Conservation (phyloP, 208 protist species). For the Acanthamoeba healyi region DNA sequence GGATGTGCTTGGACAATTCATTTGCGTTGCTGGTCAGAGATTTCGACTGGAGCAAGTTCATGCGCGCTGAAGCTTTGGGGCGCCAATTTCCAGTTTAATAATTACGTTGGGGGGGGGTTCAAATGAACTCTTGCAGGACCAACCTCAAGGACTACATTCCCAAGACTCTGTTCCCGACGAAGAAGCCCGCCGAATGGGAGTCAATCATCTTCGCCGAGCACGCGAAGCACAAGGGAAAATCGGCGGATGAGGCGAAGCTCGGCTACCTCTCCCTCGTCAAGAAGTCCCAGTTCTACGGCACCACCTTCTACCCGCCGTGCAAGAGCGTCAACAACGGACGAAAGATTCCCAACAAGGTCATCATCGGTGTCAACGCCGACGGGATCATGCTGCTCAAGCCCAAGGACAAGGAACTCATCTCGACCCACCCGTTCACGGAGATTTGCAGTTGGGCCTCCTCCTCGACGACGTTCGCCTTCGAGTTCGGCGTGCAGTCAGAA, state of each 20-base stretch:
- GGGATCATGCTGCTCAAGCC: conserved; percentile 76
- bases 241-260: conserved; percentile 68
- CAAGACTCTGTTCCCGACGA: conserved; percentile 45
- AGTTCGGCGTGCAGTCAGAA: conserved; percentile 76
- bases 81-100: neutral
- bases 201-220: conserved; percentile 69
- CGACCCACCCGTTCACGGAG: conserved; percentile 78
- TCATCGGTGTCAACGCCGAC: conserved; percentile 79
- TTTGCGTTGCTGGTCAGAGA: neutral
- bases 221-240: conserved; percentile 75
- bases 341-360: conserved; percentile 79
- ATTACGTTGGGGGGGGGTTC: neutral
- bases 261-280: conserved; percentile 68
- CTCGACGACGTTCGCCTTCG: conserved; percentile 79
- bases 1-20: neutral
- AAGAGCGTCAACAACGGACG: conserved; percentile 73
- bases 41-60: too few relatives aligned
- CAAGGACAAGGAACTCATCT: conserved; percentile 78
- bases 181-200: conserved; percentile 74
- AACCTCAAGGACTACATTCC: conserved; percentile 74
- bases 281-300: conserved; percentile 75
- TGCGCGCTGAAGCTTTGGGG: too few relatives aligned
- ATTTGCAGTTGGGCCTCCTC: conserved; percentile 80
- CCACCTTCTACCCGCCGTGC: conserved; percentile 78
- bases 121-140: neutral